A percentile compares a stretch with the other conserved stretches of the same genome.
Conservation (phyloP, 2,329 filamentous ascomycete genomes). For the Penicillium sp. region DNA sequence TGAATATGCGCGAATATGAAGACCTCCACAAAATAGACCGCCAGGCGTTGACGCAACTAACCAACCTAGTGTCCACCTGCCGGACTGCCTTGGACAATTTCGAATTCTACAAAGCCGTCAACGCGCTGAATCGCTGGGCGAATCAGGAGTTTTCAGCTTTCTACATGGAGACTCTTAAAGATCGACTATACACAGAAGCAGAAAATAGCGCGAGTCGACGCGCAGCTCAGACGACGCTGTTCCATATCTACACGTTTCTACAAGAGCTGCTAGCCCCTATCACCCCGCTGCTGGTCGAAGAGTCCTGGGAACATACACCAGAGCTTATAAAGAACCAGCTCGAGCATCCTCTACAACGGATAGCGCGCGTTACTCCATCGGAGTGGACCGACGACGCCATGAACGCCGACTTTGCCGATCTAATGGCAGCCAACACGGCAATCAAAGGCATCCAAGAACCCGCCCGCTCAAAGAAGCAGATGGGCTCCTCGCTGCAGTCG, state of each 20-base stretch:
- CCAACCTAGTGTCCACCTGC: slow-evolving; percentile 62
- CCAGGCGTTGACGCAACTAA: slow-evolving; percentile 72
- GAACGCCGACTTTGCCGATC: slow-evolving; percentile 37
- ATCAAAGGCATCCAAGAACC: slow-evolving; percentile 74
- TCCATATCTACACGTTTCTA: slow-evolving; percentile 65
- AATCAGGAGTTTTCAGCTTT: slow-evolving; percentile 82
- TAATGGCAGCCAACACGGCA: slow-evolving; percentile 55
- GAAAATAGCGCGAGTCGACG: slow-evolving; percentile 59
- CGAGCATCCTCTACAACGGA: slow-evolving; percentile 43
- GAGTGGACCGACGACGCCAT: slow-evolving; percentile 46
- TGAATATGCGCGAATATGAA: slow-evolving; percentile 32
- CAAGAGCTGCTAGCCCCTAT: slow-evolving; percentile 76
- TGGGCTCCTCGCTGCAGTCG: slow-evolving; percentile 79
- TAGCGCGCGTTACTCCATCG: slow-evolving; percentile 25
- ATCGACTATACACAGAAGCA: slow-evolving; percentile 81
- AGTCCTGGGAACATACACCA: slow-evolving; percentile 78
- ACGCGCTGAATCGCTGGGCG: slow-evolving; percentile 74
- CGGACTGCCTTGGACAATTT: slow-evolving; percentile 63
- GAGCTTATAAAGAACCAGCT: slow-evolving; percentile 54
- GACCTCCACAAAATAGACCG: slow-evolving; percentile 62
- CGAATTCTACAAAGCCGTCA: slow-evolving; percentile 78
- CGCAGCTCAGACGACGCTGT: slow-evolving; percentile 55
- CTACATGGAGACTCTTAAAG: slow-evolving; percentile 90
- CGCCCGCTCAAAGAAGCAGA: slow-evolving; percentile 64
- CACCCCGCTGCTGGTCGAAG: slow-evolving; percentile 78